Conservation (phyloP, 495 filamentous ascomycete genomes). For the Cetradonia linearis region DNA sequence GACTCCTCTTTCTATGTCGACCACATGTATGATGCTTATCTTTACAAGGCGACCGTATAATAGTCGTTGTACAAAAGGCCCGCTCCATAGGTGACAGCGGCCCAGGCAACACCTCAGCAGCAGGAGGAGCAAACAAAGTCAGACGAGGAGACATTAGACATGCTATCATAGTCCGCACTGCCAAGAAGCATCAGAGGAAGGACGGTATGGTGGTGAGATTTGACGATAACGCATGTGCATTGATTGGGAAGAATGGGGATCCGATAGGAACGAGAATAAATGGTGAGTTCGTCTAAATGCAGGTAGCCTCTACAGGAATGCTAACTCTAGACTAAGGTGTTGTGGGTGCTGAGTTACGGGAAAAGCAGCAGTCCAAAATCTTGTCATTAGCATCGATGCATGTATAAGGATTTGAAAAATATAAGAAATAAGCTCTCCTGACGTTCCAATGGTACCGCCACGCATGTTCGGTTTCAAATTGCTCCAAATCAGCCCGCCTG, state of each 20-base stretch:
- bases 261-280: slow-evolving; percentile 90
- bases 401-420: slow-evolving; percentile 39
- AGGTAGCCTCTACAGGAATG: slow-evolving; percentile 51
- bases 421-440: background rate
- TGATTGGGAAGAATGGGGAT: slow-evolving; percentile 95
- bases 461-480: background rate
- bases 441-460: background rate
- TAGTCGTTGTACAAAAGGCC: slow-evolving; percentile 96
- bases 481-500: background rate
- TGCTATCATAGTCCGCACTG: slow-evolving; percentile 86
- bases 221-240: slow-evolving; percentile 95
- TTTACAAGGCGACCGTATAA: slow-evolving; percentile 80
- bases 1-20: slow-evolving; percentile 19
- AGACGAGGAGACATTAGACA: slow-evolving; percentile 94
- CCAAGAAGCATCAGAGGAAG: slow-evolving; percentile 69
- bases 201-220: slow-evolving; percentile 88
- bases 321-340: slow-evolving; percentile 15
- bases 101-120: slow-evolving; percentile 40
- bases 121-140: slow-evolving; percentile 77
- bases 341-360: slow-evolving; percentile 62
- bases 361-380: slow-evolving; percentile 95
- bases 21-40: background rate
- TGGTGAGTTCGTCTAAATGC: slow-evolving; percentile 35
- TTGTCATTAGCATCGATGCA: slow-evolving; percentile 91
- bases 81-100: slow-evolving; percentile 59